Percentiles rank a stretch among this genome's conserved stretches.
Conservation (phyloP, 169 alveolate genomes). For the Cystoisospora suis region DNA sequence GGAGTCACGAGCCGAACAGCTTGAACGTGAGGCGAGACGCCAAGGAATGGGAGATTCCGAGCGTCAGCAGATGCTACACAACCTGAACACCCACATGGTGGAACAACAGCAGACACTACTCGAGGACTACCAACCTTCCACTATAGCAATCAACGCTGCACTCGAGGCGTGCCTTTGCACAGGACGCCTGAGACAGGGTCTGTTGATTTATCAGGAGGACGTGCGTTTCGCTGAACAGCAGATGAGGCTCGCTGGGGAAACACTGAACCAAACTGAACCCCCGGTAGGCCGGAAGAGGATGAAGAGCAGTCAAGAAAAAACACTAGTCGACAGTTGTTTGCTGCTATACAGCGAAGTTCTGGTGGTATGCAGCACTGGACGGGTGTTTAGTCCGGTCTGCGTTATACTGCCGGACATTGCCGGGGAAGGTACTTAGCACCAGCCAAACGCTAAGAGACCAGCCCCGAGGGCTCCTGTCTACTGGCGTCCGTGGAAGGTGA, state of each 20-base stretch:
- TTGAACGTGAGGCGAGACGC: not conserved
- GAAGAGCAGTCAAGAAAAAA: too few species aligned
- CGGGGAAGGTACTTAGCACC: too few species aligned
- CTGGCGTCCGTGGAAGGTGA: too few species aligned
- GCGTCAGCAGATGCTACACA: not conserved
- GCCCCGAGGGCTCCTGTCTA: too few species aligned
- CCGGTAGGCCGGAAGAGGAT: not conserved
- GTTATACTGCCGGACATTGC: too few species aligned
- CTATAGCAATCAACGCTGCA: constrained; percentile 3
- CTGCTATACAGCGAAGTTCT: too few species aligned
- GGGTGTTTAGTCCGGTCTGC: too few species aligned
- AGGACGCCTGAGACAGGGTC: constrained; percentile 22
- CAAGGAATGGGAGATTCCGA: not conserved
- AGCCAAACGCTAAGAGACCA: too few species aligned
- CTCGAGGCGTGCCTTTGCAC: constrained; percentile 8
- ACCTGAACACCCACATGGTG: not conserved
- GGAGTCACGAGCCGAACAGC: not conserved
- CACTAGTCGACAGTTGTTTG: too few species aligned
- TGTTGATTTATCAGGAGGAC: constrained; percentile 6
- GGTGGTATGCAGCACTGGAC: too few species aligned
- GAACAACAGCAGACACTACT: not conserved
- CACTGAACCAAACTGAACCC: not conserved
- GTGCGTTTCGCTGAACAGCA: not conserved
- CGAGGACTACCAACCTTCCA: constrained; percentile 40
- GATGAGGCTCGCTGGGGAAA: not conserved